Evolutionary conservation across 2,329 filamentous ascomycete genomes (phyloP), one percentile per base, ranked within the genome.

Genomic region (Plectosphaerella plurivora): DNA sequence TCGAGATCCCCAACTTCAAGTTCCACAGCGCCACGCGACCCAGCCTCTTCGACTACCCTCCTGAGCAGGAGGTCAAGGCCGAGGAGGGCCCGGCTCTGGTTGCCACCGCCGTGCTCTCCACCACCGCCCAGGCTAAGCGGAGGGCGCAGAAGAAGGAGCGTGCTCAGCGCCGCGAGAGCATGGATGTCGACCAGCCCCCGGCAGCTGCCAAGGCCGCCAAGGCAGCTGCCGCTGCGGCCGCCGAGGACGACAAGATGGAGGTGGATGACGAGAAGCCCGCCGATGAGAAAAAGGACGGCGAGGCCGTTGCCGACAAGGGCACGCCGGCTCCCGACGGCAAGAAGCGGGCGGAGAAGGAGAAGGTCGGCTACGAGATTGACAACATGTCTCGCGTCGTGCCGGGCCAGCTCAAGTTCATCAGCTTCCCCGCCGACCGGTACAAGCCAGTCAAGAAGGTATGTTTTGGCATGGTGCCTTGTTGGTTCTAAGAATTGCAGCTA

Each of bases 311-410:
- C 12, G 44, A 25, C 9, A 50, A 50, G 39, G 48, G n/a, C 24
- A 45, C 37, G 11, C 48, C 39, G 10, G 61, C 79, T 1, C 50
- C 55, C 15, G 82, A 86, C 14, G 73, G 78, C 37, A 96, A 93
- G 82, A 96, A 95, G 81, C 95, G 94, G 78, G 76, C 78, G 0
- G 91, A 97, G 72, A 95, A 94, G 76, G 94, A 99, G 75, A 97
- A 96, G 82, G 82, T 96, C 54, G 94, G 94, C 60, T 97, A 94
- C 68, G 91, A 97, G 58, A 82, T 99, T 56, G 89, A 94, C 66
- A 99, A 99, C 77, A 95, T 99, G 91, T 95, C 89, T 51, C 84
- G 94, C 62, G 91, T 99, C 36, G 82, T 99, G 47, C 94, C 92
- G 1, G 83, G 84, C 46, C 94, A 99, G 74, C 82, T 97, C 65